Evolutionary conservation across 2,329 filamentous ascomycete species (phyloP), one percentile per base, ranked within the genome.

Genomic region (Aureobasidium sp.): DNA sequence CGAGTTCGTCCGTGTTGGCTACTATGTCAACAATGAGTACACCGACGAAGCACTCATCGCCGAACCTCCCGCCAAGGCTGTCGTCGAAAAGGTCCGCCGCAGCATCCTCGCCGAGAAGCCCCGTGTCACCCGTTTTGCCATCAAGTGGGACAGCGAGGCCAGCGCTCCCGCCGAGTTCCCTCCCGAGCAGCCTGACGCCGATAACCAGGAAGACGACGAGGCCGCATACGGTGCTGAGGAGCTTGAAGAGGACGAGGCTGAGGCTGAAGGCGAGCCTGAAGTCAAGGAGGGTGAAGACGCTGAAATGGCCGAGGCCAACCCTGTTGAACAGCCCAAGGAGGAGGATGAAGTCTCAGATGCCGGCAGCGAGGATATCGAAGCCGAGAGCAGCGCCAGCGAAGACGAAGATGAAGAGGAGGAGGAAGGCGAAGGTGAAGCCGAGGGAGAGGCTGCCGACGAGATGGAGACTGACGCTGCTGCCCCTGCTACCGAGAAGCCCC

Each of bases 1-100:
- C 72, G 94, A 99, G 76, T 99, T 99, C 71, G 91, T 99, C 42
- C 91, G 94, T 67, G 93, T 99, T 46, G 94, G 94, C 65, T 99
- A 99, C 84, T 99, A 99, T 70, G 94, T 99, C 71, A 99, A 97
- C 82, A 99, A 99, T 71, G 95, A 99, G 76, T 99, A 99, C 76
- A 91, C 96, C 69, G 89, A 89, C 29, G 91, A 95, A 70, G 90
- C 96, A 74, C 83, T 99, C 66, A 88, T 86, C 69, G 86, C 88
- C 52, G 92, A 97, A 70, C 94, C 94, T 10, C 94, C 94, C 7
- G 83, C 91, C 63, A 96, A 96, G 80, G 92, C 92, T 42, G 83
- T 95, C 68, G 87, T 97, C 67, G 95, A 99, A 74, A 90, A 91
- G 71, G 91, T 99, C 66, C 85, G 86, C 68, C 88, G 95, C 69